A percentile compares a stretch with the other conserved stretches of the same genome.
Evolutionary conservation across 2,329 filamentous ascomycete genomes (phyloP).

Genomic region (Aspergillus sp.): DNA sequence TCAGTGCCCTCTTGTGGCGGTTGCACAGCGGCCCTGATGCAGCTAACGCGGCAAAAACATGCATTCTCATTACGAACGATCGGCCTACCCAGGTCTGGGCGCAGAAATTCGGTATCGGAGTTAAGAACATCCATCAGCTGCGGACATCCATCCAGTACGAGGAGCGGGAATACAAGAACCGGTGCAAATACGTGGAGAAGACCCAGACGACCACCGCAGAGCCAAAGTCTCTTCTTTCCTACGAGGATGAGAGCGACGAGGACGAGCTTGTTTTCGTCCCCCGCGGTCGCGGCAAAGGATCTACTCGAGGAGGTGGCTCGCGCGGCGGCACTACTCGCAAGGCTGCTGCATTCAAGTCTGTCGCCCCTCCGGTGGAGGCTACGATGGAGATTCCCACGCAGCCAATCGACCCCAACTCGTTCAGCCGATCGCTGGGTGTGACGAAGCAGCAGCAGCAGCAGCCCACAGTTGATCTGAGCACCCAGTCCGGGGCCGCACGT

Average conservation of each 20-base stretch:
- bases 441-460: constrained; percentile 28
- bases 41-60: constrained; percentile 37
- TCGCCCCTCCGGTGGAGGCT: constrained; percentile 29
- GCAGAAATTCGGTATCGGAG: constrained; percentile 50
- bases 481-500: constrained; percentile 37
- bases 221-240: constrained; percentile 48
- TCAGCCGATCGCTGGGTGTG: constrained; percentile 44
- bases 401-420: constrained; percentile 52
- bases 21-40: constrained; percentile 41
- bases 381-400: constrained; percentile 47
- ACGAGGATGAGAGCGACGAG: constrained; percentile 52
- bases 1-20: constrained; percentile 50
- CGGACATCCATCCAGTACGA: constrained; percentile 51
- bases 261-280: constrained; percentile 52
- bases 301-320: constrained; percentile 28
- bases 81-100: constrained; percentile 47
- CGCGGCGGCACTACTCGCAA: constrained; percentile 36
- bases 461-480: constrained; percentile 34
- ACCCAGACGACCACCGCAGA: constrained; percentile 38
- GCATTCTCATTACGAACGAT: constrained; percentile 50
- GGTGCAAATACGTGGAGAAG: constrained; percentile 49
- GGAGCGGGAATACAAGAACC: constrained; percentile 48
- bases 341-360: constrained; percentile 27
- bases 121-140: constrained; percentile 52
- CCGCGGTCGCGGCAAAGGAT: constrained; percentile 42